phyloP scores from a whole-genome alignment of 176 grass and related monocot genomes.

The Carex myosuroides region DNA sequence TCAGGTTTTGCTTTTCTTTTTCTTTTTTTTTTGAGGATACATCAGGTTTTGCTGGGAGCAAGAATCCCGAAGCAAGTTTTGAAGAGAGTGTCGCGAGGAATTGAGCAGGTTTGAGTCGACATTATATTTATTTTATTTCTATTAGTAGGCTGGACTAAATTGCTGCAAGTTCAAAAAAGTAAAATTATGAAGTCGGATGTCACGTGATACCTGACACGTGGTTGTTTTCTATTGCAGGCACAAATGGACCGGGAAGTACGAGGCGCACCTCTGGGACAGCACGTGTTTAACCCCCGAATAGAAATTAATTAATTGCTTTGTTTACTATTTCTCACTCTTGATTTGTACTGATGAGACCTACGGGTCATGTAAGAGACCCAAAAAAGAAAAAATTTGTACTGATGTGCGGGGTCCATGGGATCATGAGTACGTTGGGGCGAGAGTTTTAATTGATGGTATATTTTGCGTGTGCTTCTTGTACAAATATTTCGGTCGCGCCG shows the following conservation, averaged over 20 bases:
- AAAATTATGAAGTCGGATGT: background rate
- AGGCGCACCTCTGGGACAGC: conserved; percentile 91
- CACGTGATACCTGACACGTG: conserved; percentile 9
- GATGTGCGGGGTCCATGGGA: background rate
- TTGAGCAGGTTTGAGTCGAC: too few species aligned
- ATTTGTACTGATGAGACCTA: too few species aligned
- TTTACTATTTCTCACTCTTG: background rate
- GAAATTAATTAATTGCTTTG: background rate
- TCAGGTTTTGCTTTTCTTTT: too few species aligned
- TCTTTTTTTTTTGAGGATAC: too few species aligned
- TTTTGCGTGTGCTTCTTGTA: conserved; percentile 22
- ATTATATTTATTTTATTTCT: too few species aligned
- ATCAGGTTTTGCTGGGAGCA: too few species aligned
- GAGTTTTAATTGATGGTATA: conserved; percentile 26
- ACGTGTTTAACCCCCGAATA: background rate
- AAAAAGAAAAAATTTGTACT: background rate
- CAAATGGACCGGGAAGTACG: conserved; percentile 75
- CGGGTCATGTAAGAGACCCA: too few species aligned
- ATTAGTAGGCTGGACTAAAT: background rate
- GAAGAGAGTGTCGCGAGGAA: too few species aligned
- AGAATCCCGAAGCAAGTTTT: too few species aligned
- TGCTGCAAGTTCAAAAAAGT: conserved; percentile 13
- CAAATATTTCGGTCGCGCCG: conserved; percentile 17
- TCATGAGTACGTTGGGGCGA: background rate
- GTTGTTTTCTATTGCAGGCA: conserved; percentile 49